Evolutionary conservation across 768 basidiomycete genomes (phyloP).

Genomic region (Cyclocybe aegerita): DNA sequence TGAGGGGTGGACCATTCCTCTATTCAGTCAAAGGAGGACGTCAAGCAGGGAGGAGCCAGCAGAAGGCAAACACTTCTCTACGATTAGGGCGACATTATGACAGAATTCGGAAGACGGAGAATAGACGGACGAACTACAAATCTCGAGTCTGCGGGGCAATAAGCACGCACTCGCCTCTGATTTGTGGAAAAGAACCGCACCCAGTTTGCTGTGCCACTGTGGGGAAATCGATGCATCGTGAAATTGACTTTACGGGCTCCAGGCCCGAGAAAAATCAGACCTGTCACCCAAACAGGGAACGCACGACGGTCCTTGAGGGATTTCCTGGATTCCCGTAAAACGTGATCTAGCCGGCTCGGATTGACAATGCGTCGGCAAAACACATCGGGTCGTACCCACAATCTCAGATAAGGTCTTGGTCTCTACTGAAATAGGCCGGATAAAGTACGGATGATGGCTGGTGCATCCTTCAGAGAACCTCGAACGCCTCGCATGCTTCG

Average conservation of each 20-base stretch:
- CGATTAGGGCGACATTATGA: neutral
- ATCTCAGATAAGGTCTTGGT: conserved; percentile 1
- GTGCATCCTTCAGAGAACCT: neutral
- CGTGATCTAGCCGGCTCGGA: conserved; percentile 5
- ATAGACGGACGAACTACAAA: neutral
- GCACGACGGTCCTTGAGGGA: neutral
- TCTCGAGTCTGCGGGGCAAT: conserved; percentile 3
- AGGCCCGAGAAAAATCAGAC: conserved; percentile 1
- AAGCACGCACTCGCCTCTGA: conserved; percentile 1
- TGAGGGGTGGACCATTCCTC: too few species aligned
- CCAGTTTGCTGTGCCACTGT: neutral
- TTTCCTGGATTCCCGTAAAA: neutral
- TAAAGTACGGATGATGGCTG: conserved; percentile 10
- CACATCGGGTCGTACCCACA: conserved; percentile 13
- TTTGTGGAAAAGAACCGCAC: neutral
- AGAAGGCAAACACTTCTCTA: too few species aligned
- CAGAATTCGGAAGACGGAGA: neutral
- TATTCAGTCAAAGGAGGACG: too few species aligned
- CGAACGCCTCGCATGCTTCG: neutral
- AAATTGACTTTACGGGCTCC: neutral
- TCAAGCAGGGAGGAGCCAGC: too few species aligned
- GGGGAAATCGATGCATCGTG: conserved; percentile 5
- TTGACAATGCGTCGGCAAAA: conserved; percentile 4
- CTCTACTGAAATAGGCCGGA: conserved; percentile 10
- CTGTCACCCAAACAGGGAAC: conserved; percentile 1